phyloP scores from a whole-genome alignment of 2,329 filamentous ascomycete genomes.

The Aspergillus unguis region DNA sequence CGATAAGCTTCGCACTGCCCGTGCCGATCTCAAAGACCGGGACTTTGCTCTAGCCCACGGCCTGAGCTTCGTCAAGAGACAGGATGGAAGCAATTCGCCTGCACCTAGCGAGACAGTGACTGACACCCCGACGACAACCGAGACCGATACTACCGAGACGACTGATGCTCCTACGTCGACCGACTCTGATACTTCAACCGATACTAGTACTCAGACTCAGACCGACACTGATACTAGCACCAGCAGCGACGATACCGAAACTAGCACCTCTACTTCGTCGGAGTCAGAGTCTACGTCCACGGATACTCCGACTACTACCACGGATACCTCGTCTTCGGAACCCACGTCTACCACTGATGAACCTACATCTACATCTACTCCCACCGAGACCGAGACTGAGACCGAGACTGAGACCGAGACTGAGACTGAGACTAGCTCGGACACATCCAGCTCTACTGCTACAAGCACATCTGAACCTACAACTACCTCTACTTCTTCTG shows the following conservation, averaged over 20 bases:
- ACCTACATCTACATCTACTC: neutral
- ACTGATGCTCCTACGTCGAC: slow-evolving; percentile 6
- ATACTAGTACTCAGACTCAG: neutral
- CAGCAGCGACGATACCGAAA: neutral
- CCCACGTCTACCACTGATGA: neutral
- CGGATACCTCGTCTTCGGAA: neutral
- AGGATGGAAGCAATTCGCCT: slow-evolving; percentile 27
- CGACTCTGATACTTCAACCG: neutral
- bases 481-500: slow-evolving; percentile 4
- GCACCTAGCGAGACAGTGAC: slow-evolving; percentile 11
- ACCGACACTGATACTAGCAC: slow-evolving; percentile 11
- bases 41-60: slow-evolving; percentile 61
- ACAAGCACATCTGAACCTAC: slow-evolving; percentile 9
- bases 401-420: neutral
- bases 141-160: slow-evolving; percentile 13
- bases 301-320: neutral
- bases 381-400: slow-evolving; percentile 1
- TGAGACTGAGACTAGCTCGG: slow-evolving; percentile 4
- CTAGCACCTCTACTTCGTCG: neutral
- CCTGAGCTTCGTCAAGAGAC: slow-evolving; percentile 63
- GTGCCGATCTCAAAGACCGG: slow-evolving; percentile 58
- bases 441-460: slow-evolving; percentile 10
- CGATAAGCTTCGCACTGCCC: slow-evolving; percentile 64
- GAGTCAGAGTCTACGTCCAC: slow-evolving; percentile 2
- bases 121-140: slow-evolving; percentile 5